Conservation (phyloP, 148 eudicot genomes). For the Limonium bicolor region DNA sequence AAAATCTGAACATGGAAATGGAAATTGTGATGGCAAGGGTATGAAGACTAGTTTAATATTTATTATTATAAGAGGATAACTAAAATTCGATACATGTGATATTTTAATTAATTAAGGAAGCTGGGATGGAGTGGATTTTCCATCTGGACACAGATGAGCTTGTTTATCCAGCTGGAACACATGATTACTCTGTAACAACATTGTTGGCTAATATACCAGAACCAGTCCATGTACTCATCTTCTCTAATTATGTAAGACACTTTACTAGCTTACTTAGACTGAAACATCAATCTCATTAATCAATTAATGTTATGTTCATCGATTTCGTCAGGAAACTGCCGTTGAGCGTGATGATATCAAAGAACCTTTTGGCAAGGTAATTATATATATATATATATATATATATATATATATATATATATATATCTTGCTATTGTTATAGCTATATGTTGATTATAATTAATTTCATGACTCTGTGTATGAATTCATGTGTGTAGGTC, state of each 20-base stretch:
- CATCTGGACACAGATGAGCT: conserved; percentile 90
- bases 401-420: too few relatives aligned
- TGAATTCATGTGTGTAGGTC: too few relatives aligned
- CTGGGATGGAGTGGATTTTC: conserved; percentile 77
- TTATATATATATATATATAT: too few relatives aligned
- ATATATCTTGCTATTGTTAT: too few relatives aligned
- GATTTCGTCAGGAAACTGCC: conserved; percentile 43
- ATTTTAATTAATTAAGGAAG: too few relatives aligned
- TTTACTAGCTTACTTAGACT: too few relatives aligned
- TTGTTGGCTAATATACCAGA: conserved; percentile 35
- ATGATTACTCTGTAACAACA: conserved; percentile 41
- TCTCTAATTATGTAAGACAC: conserved; percentile 58
- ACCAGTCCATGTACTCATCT: conserved; percentile 43
- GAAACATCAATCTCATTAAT: too few relatives aligned
- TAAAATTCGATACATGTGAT: too few relatives aligned
- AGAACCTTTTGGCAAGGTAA: conserved; percentile 69
- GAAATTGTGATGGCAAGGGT: conserved; percentile 76
- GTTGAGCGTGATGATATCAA: conserved; percentile 55
- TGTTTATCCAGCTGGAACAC: conserved; percentile 62
- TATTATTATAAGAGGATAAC: too few relatives aligned
- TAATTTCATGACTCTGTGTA: too few relatives aligned
- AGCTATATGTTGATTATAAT: too few relatives aligned
- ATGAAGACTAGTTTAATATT: conserved; percentile 3
- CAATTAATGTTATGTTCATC: neutral
- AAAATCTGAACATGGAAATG: conserved; percentile 79